A percentile compares a stretch with the other conserved stretches of the same genome.
These are phyloP conservation scores for Neospermospora avenae DNA, from an alignment of 2,329 filamentous ascomycete genomes.

Conservation along the genomic window DNA sequence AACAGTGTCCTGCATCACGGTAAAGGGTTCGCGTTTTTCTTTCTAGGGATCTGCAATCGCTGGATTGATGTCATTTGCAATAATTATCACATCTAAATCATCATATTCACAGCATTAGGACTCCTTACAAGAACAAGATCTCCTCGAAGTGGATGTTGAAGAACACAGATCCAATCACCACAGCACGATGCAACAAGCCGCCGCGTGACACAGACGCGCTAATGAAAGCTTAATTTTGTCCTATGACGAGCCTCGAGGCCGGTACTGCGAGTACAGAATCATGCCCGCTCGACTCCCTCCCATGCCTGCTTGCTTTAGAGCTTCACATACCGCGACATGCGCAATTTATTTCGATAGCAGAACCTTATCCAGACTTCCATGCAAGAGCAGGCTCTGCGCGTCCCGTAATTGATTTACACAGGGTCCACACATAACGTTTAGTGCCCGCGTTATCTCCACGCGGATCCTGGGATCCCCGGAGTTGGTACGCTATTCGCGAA, in stretches of 20 bases:
- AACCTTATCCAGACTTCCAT: conserved; percentile 1
- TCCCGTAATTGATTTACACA: neutral
- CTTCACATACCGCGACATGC: neutral
- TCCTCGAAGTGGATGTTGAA: neutral
- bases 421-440: neutral
- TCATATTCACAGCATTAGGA: neutral
- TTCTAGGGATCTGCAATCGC: too few species aligned
- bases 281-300: neutral
- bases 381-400: conserved; percentile 27
- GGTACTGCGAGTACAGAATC: neutral
- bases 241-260: neutral
- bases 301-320: neutral
- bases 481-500: neutral
- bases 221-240: conserved; percentile 1
- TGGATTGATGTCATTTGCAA: too few species aligned
- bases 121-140: neutral
- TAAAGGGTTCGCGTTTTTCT: too few species aligned
- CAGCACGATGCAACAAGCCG: neutral
- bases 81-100: neutral
- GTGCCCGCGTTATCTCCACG: neutral
- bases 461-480: conserved; percentile 2
- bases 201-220: neutral
- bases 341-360: neutral
- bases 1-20: too few species aligned
- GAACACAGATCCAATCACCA: neutral